Evolutionary conservation across 2,329 filamentous ascomycete species (phyloP).

Genomic region (Cytospora piceae): DNA sequence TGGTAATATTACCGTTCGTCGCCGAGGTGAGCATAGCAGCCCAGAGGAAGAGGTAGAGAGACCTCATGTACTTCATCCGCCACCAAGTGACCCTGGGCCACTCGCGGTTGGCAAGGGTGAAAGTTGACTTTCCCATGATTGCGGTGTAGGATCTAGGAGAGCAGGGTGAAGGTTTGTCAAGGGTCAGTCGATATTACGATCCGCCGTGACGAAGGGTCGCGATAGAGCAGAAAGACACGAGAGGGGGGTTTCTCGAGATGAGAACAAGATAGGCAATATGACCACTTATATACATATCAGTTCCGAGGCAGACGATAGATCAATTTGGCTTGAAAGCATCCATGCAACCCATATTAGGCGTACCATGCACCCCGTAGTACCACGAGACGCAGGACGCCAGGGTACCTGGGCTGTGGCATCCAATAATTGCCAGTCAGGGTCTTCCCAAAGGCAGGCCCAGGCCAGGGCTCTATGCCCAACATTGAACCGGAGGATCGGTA

Average conservation of each 20-base stretch:
- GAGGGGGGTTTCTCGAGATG: not conserved
- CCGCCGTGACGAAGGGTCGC: not conserved
- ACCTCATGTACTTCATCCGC: slow-evolving; percentile 38
- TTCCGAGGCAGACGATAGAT: not conserved
- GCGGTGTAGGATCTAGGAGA: not conserved
- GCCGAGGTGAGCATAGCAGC: slow-evolving; percentile 42
- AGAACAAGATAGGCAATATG: not conserved
- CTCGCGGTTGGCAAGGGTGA: slow-evolving; percentile 34
- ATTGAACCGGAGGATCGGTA: slow-evolving; percentile 16
- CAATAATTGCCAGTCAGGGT: slow-evolving; percentile 5
- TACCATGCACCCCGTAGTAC: not conserved
- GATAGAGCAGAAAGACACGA: not conserved
- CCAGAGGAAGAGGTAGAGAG: slow-evolving; percentile 40
- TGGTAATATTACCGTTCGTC: slow-evolving; percentile 39
- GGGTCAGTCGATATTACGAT: not conserved
- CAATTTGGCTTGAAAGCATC: slow-evolving; percentile 3
- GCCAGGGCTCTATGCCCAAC: not conserved
- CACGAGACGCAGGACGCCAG: not conserved
- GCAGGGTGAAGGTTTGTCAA: not conserved
- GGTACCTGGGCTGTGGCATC: slow-evolving; percentile 4
- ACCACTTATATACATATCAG: slow-evolving; percentile 17
- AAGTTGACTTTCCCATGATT: slow-evolving; percentile 34
- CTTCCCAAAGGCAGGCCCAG: not conserved
- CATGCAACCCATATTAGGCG: not conserved
- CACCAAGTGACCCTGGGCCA: slow-evolving; percentile 39